phyloP scores from a whole-genome alignment of 441 rosid species.

The Brassica hybrid region DNA sequence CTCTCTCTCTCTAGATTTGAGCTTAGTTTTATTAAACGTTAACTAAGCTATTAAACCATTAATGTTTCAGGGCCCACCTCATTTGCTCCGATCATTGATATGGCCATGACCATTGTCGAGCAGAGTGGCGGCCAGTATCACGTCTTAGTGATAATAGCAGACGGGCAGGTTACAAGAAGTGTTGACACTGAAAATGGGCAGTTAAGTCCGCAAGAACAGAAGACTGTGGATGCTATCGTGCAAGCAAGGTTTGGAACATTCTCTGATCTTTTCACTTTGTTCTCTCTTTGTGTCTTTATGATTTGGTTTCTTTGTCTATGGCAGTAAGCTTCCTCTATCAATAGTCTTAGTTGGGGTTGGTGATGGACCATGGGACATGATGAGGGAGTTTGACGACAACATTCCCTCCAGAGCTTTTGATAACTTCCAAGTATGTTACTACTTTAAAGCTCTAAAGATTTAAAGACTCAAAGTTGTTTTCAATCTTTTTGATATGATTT shows the following conservation, averaged over 20 bases:
- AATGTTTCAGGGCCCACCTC: constrained; percentile 64
- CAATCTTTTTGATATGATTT: background rate
- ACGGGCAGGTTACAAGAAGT: constrained; percentile 87
- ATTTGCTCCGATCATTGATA: constrained; percentile 77
- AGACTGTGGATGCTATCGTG: constrained; percentile 73
- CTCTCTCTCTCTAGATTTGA: constrained; percentile 12
- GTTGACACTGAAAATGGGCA: constrained; percentile 59
- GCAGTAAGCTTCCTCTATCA: constrained; percentile 69
- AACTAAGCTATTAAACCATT: background rate
- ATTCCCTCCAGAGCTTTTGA: constrained; percentile 79
- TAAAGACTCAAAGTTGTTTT: background rate
- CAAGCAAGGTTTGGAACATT: constrained; percentile 59
- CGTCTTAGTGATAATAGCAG: constrained; percentile 77
- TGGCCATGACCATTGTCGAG: constrained; percentile 82
- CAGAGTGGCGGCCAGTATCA: constrained; percentile 80
- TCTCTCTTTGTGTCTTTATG: constrained; percentile 24
- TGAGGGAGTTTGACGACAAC: constrained; percentile 78
- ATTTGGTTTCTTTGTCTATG: constrained; percentile 5
- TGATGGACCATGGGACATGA: constrained; percentile 89
- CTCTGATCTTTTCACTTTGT: constrained; percentile 43
- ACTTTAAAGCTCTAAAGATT: background rate
- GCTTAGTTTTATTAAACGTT: constrained; percentile 11
- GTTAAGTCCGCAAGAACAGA: constrained; percentile 78
- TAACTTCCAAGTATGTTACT: constrained; percentile 72
- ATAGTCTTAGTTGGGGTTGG: constrained; percentile 81